These are phyloP conservation scores for Yamadazyma atlantica DNA, from an alignment of 1,139 yeast genomes.

Conservation along the genomic window DNA sequence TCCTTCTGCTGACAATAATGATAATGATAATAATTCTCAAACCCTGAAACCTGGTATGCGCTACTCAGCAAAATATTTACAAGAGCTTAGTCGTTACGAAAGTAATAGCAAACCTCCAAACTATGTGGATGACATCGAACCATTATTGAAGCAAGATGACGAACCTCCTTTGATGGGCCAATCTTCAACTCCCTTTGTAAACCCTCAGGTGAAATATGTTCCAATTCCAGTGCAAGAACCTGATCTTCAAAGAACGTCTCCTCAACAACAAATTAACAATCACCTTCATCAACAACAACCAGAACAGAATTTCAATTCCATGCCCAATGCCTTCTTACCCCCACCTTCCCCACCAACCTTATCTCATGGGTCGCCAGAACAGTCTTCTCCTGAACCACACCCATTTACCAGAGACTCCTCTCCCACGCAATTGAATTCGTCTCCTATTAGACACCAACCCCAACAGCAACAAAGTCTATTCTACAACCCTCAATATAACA, in stretches of 20 bases:
- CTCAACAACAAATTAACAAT: conserved; percentile 8
- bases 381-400: conserved; percentile 43
- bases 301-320: conserved; percentile 9
- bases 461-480: conserved; percentile 16
- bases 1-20: conserved; percentile 10
- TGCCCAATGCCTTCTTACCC: conserved; percentile 32
- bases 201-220: conserved; percentile 27
- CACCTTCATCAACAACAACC: conserved; percentile 10
- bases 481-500: conserved; percentile 42
- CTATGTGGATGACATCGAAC: conserved; percentile 46
- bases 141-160: conserved; percentile 22
- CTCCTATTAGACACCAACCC: conserved; percentile 22
- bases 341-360: conserved; percentile 48
- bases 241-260: conserved; percentile 7
- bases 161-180: background rate
- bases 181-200: conserved; percentile 11
- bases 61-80: conserved; percentile 46
- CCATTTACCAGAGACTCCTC: conserved; percentile 27
- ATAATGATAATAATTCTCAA: conserved; percentile 3
- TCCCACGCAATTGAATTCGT: conserved; percentile 21
- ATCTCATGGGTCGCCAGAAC: conserved; percentile 38
- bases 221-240: conserved; percentile 47
- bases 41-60: conserved; percentile 21
- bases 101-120: conserved; percentile 16
- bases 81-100: conserved; percentile 29